Percentiles rank a stretch among this genome's conserved stretches.
Evolutionary conservation across 2,329 filamentous ascomycete species (phyloP).

Genomic region (Cladosporium colombiae): DNA sequence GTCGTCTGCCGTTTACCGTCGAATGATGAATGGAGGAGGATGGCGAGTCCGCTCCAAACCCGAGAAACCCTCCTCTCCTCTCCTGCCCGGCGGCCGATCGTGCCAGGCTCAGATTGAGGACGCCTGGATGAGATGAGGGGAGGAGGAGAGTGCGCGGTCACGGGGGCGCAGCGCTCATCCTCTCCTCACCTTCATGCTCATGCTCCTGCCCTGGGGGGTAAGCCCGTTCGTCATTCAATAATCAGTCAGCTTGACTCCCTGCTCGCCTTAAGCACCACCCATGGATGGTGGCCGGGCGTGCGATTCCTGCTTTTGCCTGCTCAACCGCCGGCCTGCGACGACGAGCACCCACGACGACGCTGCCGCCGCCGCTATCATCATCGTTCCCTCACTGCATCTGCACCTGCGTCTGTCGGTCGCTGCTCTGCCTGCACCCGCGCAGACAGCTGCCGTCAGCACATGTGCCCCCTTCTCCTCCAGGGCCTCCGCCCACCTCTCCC

Average conservation of each 20-base stretch:
- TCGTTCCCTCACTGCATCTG: neutral
- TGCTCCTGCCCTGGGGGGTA: neutral
- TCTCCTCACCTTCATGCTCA: neutral
- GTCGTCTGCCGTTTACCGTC: neutral
- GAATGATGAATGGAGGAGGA: neutral
- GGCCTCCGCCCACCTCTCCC: neutral
- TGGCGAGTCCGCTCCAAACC: neutral
- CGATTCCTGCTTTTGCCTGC: neutral
- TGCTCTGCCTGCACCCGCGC: constrained; percentile 10
- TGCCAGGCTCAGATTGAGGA: neutral
- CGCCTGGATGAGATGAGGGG: neutral
- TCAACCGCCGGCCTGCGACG: neutral
- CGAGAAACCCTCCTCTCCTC: neutral
- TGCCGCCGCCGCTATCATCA: neutral
- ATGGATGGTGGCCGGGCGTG: neutral
- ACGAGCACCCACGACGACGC: neutral
- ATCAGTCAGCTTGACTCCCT: neutral
- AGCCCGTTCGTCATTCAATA: neutral
- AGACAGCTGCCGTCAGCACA: constrained; percentile 18
- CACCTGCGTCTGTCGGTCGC: constrained; percentile 2
- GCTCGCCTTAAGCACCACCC: neutral
- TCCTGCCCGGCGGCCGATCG: neutral
- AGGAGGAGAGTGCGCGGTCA: constrained; percentile 5
- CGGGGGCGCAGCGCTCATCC: neutral
- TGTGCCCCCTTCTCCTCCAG: neutral